Conservation (phyloP, 2,329 filamentous ascomycete species). For the Verticillium albo-atrum region DNA sequence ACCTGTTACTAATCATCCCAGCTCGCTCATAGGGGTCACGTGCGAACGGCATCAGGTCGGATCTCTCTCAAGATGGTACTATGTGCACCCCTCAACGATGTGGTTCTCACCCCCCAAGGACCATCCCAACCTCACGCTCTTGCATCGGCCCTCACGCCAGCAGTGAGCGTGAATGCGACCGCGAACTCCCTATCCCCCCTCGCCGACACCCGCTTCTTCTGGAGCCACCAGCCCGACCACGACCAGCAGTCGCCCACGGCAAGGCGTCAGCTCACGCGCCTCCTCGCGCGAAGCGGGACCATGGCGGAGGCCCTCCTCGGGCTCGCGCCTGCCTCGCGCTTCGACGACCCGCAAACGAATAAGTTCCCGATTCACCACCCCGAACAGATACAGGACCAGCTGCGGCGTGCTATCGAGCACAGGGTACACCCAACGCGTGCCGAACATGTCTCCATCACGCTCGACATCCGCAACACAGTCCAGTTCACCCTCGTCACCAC, state of each 20-base stretch:
- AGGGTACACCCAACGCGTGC: slow-evolving; percentile 44
- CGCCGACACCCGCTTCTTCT: neutral
- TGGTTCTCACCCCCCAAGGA: no score
- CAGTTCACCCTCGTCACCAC: slow-evolving; percentile 34
- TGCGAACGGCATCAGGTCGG: no score
- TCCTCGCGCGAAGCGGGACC: slow-evolving; percentile 1
- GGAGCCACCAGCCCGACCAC: slow-evolving; percentile 1
- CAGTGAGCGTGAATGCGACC: no score
- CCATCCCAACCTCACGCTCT: no score
- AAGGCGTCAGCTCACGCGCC: neutral
- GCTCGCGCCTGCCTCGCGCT: slow-evolving; percentile 6
- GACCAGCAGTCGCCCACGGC: slow-evolving; percentile 10
- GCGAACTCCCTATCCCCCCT: neutral
- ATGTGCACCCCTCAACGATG: neutral
- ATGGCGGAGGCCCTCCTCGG: slow-evolving; percentile 22
- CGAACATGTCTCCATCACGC: slow-evolving; percentile 41
- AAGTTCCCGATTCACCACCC: slow-evolving; percentile 27
- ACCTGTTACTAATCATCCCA: no score
- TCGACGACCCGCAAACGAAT: slow-evolving; percentile 20
- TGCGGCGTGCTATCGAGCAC: slow-evolving; percentile 33
- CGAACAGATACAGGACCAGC: slow-evolving; percentile 41
- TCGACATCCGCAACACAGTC: slow-evolving; percentile 41
- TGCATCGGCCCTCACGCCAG: no score
- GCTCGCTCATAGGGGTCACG: no score
- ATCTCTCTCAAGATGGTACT: neutral